A percentile compares a stretch with the other conserved stretches of the same genome.
Conservation (phyloP, 352 stramenopile genomes). For the Phytophthora pisi region DNA sequence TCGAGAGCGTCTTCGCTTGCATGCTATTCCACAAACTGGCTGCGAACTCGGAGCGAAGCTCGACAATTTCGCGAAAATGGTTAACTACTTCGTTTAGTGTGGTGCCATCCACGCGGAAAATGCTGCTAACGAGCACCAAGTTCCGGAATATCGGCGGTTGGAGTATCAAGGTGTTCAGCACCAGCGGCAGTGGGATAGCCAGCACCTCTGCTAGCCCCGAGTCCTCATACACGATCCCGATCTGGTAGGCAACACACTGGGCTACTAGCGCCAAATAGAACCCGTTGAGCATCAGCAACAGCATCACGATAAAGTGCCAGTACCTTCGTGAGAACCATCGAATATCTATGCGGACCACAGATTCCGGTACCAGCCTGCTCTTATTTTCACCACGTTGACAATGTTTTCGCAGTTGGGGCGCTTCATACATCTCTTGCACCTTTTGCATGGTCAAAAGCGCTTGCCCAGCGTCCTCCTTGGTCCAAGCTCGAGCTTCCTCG, state of each 20-base stretch:
- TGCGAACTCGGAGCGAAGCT: slow-evolving; percentile 56
- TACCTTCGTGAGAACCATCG: slow-evolving; percentile 63
- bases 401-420: background rate
- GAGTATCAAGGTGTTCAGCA: slow-evolving; percentile 56
- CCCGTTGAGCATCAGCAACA: slow-evolving; percentile 68
- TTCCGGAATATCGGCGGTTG: slow-evolving; percentile 62
- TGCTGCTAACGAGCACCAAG: slow-evolving; percentile 59
- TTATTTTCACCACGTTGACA: background rate
- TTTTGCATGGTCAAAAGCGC: slow-evolving; percentile 25
- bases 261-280: slow-evolving; percentile 61
- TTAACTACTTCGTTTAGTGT: slow-evolving; percentile 57
- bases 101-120: slow-evolving; percentile 52
- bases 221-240: slow-evolving; percentile 27
- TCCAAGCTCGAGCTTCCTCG: slow-evolving; percentile 26
- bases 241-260: slow-evolving; percentile 59
- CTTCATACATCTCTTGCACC: slow-evolving; percentile 19
- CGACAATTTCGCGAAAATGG: slow-evolving; percentile 62
- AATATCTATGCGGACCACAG: slow-evolving; percentile 19
- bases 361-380: background rate
- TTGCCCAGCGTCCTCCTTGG: slow-evolving; percentile 21
- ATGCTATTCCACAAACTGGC: slow-evolving; percentile 29
- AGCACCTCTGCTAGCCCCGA: slow-evolving; percentile 33
- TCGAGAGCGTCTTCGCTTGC: slow-evolving; percentile 12
- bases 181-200: slow-evolving; percentile 41
- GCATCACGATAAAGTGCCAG: slow-evolving; percentile 65